Evolutionary conservation across 2,329 filamentous ascomycete genomes (phyloP).

Genomic region (Diaporthe destruens): DNA sequence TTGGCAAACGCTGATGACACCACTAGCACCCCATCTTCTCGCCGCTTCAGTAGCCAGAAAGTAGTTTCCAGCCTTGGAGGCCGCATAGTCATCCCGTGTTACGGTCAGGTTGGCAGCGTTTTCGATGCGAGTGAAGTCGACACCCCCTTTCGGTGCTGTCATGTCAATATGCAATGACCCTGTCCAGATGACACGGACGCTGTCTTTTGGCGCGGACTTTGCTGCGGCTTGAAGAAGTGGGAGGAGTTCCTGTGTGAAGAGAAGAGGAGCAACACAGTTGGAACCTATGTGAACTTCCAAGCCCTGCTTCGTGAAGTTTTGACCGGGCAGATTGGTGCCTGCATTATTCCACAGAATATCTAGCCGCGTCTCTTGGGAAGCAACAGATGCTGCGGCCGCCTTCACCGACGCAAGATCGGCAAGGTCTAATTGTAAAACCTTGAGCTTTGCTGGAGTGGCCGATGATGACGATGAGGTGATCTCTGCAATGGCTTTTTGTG

Average conservation of each 20-base stretch:
- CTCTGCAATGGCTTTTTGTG: slow-evolving; percentile 18
- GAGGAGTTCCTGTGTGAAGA: slow-evolving; percentile 21
- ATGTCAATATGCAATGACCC: slow-evolving; percentile 24
- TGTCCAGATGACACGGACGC: slow-evolving; percentile 11
- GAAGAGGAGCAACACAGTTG: slow-evolving; percentile 20
- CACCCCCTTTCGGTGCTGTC: slow-evolving; percentile 19
- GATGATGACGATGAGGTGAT: slow-evolving; percentile 8
- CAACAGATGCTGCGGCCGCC: slow-evolving; percentile 13
- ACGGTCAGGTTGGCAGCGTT: slow-evolving; percentile 8
- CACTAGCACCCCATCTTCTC: slow-evolving; percentile 20
- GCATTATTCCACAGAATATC: slow-evolving; percentile 25
- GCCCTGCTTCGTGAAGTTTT: slow-evolving; percentile 19
- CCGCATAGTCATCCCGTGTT: slow-evolving; percentile 19
- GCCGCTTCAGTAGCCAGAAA: slow-evolving; percentile 16
- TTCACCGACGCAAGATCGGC: slow-evolving; percentile 12
- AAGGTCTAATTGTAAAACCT: slow-evolving; percentile 19
- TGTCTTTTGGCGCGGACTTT: slow-evolving; percentile 21
- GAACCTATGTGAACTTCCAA: slow-evolving; percentile 20
- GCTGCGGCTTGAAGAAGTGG: slow-evolving; percentile 16
- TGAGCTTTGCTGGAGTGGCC: slow-evolving; percentile 23
- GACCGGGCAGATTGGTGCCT: slow-evolving; percentile 15
- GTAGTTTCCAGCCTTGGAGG: slow-evolving; percentile 23
- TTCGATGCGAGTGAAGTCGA: slow-evolving; percentile 19
- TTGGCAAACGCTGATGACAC: slow-evolving; percentile 13
- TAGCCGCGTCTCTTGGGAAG: slow-evolving; percentile 23